phyloP scores from a whole-genome alignment of 106 monocot genomes.

The Gastrodia elata region DNA sequence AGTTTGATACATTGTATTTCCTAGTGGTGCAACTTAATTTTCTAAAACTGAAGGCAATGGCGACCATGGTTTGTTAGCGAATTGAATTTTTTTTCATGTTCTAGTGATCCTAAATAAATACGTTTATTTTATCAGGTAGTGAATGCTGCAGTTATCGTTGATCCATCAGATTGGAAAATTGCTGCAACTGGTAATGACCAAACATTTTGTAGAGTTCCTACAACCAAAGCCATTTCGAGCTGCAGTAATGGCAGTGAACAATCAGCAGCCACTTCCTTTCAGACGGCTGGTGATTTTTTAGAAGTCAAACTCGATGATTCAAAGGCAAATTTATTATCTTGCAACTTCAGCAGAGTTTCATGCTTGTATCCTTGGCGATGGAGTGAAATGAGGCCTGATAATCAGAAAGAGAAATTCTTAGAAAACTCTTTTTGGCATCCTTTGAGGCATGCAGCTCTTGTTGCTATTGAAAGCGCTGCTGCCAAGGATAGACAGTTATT shows the following conservation, averaged over 20 bases:
- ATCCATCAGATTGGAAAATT: constrained; percentile 47
- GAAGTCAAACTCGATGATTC: background rate
- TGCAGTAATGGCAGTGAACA: background rate
- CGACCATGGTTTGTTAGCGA: background rate
- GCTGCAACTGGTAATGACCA: constrained; percentile 54
- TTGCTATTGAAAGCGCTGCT: constrained; percentile 75
- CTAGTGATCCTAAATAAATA: background rate
- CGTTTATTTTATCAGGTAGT: constrained; percentile 29
- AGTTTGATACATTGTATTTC: background rate
- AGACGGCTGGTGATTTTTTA: background rate
- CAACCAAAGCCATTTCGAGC: constrained; percentile 6
- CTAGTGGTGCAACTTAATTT: background rate
- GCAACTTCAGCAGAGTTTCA: constrained; percentile 25
- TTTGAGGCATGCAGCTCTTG: constrained; percentile 69
- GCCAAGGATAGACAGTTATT: constrained; percentile 53
- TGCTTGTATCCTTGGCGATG: constrained; percentile 75
- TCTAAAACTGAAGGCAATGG: background rate
- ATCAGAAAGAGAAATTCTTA: constrained; percentile 11
- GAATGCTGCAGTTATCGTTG: constrained; percentile 78
- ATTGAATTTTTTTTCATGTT: background rate
- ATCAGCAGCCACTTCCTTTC: background rate
- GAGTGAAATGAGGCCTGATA: constrained; percentile 16
- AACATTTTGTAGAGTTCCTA: constrained; percentile 10
- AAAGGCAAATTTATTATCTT: background rate
- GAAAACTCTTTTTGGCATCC: constrained; percentile 61